phyloP scores from a whole-genome alignment of 2,329 filamentous ascomycete genomes.

The Hymenoscyphus linearis region DNA sequence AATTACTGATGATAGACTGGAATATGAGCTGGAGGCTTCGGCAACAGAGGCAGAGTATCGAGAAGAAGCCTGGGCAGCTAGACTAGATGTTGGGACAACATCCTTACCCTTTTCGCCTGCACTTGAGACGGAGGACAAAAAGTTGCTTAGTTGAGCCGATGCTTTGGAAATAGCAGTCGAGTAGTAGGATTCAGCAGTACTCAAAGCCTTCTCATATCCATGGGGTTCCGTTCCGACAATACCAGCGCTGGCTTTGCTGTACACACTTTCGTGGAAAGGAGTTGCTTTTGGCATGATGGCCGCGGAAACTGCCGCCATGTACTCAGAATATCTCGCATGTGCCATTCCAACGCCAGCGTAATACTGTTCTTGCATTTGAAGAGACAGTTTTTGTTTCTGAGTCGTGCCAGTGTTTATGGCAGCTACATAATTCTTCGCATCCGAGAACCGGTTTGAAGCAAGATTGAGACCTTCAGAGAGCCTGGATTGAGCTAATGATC shows the following conservation, averaged over 20 bases:
- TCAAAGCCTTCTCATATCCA: conserved; percentile 21
- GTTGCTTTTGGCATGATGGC: conserved; percentile 60
- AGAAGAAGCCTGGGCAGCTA: conserved; percentile 40
- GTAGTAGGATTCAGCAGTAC: conserved; percentile 20
- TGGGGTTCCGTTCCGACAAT: conserved; percentile 25
- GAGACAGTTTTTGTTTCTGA: conserved; percentile 48
- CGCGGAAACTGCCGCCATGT: conserved; percentile 65
- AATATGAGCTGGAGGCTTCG: conserved; percentile 41
- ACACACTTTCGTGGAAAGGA: conserved; percentile 36
- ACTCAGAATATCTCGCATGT: conserved; percentile 72
- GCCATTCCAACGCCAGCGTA: conserved; percentile 75
- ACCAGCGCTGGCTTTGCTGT: conserved; percentile 18
- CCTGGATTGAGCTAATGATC: conserved; percentile 64
- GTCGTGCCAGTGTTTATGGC: conserved; percentile 48
- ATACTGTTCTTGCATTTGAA: conserved; percentile 61
- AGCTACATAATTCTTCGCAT: conserved; percentile 60
- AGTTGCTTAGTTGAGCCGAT: conserved; percentile 36
- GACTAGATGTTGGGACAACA: conserved; percentile 34
- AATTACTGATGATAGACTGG: conserved; percentile 55
- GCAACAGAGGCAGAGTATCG: conserved; percentile 40
- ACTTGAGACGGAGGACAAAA: conserved; percentile 37
- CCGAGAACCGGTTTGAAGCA: conserved; percentile 67
- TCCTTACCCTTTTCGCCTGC: conserved; percentile 31
- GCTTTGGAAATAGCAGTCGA: conserved; percentile 34
- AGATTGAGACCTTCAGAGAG: conserved; percentile 64